Evolutionary conservation across 1,284 basidiomycete species (phyloP).

Genomic region (Athelia sp.): DNA sequence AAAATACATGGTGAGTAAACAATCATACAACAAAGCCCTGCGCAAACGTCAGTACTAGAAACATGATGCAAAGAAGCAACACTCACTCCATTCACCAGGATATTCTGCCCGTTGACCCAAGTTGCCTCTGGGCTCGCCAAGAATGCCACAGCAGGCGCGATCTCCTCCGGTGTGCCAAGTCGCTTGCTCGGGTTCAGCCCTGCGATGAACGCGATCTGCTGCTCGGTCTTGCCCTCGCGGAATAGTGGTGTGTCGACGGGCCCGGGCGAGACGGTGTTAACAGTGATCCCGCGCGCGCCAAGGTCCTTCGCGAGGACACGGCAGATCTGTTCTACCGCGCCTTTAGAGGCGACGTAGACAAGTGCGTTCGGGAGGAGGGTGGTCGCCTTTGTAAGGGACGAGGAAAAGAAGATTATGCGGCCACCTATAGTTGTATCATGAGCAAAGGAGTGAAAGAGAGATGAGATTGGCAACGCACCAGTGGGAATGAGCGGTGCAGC

Average conservation of each 20-base stretch:
- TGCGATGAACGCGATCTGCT: slow-evolving; percentile 39
- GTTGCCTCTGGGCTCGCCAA: slow-evolving; percentile 44
- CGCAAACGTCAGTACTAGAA: not conserved
- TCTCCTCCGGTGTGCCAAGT: slow-evolving; percentile 47
- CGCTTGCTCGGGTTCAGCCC: slow-evolving; percentile 41
- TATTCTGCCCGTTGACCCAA: slow-evolving; percentile 55
- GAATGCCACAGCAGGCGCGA: slow-evolving; percentile 48
- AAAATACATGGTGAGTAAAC: too few relatives aligned
- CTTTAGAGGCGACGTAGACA: slow-evolving; percentile 50
- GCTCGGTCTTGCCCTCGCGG: slow-evolving; percentile 44
- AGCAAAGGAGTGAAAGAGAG: slow-evolving; percentile 1
- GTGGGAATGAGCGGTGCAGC: slow-evolving; percentile 35
- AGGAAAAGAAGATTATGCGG: slow-evolving; percentile 52
- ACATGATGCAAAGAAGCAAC: not conserved
- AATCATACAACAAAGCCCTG: slow-evolving; percentile 29
- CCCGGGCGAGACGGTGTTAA: slow-evolving; percentile 53
- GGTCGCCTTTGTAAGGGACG: slow-evolving; percentile 39
- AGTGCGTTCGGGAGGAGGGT: slow-evolving; percentile 42
- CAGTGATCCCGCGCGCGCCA: slow-evolving; percentile 45
- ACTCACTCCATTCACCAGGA: slow-evolving; percentile 49
- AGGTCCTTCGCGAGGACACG: slow-evolving; percentile 56
- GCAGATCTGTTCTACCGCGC: slow-evolving; percentile 53
- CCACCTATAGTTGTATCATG: slow-evolving; percentile 31
- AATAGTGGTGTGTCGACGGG: slow-evolving; percentile 52
- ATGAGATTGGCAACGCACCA: slow-evolving; percentile 29